Percentiles rank a stretch among this genome's conserved stretches.
Conservation (phyloP, 768 basidiomycete genomes). For the Xanthoconium purpureum region DNA sequence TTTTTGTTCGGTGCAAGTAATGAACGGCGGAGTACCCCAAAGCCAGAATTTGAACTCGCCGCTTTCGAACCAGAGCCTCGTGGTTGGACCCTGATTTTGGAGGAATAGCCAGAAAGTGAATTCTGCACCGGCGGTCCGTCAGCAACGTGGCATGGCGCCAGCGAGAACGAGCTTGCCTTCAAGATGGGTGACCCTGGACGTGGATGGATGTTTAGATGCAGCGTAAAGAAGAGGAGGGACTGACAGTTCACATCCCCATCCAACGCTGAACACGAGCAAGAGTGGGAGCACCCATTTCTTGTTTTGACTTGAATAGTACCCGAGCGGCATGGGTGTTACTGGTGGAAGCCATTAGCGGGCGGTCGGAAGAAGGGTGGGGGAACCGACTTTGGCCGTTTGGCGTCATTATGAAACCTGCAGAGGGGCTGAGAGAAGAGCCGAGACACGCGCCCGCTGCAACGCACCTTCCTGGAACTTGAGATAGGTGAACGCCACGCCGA, state of each 20-base stretch:
- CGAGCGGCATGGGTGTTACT: constrained; percentile 60
- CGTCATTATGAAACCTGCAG: constrained; percentile 15
- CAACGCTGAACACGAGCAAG: constrained; percentile 66
- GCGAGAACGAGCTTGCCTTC: constrained; percentile 50
- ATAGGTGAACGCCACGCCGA: constrained; percentile 55
- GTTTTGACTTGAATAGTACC: constrained; percentile 44
- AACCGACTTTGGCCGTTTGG: constrained; percentile 12
- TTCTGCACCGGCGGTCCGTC: constrained; percentile 41
- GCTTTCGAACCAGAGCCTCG: constrained; percentile 75
- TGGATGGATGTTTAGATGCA: neutral
- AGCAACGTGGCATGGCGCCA: constrained; percentile 1
- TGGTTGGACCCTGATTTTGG: constrained; percentile 68
- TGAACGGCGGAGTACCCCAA: constrained; percentile 41
- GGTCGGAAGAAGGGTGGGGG: neutral
- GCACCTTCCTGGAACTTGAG: constrained; percentile 75
- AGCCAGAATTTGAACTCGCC: constrained; percentile 77
- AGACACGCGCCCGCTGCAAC: neutral
- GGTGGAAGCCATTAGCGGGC: constrained; percentile 4
- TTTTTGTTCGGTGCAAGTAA: neutral
- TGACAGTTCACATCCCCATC: constrained; percentile 77
- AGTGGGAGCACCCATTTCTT: constrained; percentile 63
- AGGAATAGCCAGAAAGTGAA: constrained; percentile 83
- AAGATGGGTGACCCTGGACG: constrained; percentile 66
- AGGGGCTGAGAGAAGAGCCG: neutral
- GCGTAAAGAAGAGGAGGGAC: constrained; percentile 4